Evolutionary conservation across 192 early-diverging fungal genomes (phyloP), one percentile per base, ranked within the genome.

Genomic region (Podila verticillata): DNA sequence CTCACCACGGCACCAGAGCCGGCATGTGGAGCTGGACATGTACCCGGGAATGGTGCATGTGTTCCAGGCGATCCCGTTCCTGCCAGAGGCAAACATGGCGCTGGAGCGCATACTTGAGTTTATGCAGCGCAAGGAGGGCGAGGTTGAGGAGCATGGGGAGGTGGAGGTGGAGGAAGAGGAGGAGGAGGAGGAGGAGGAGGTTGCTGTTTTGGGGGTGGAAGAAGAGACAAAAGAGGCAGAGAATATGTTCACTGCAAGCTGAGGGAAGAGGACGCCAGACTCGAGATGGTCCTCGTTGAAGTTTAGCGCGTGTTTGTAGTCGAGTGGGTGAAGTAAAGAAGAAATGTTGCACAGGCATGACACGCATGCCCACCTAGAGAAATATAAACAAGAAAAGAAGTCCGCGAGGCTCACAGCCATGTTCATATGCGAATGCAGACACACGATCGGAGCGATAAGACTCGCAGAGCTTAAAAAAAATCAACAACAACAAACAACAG

Each of bases 41-140:
- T 80, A 72, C 44, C 70, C 77, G 7, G 70, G 66, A 5, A 80
- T 80, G 77, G 77, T 80, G 5, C 77, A 80, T 64, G 77, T 80
- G 4, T 80, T 80, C 48, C 77, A 80, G 48, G 70, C 70, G 22
- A 61, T 80, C 10, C 77, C 77, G 30, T 72, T 80, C 66, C 20
- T 80, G 31, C 77, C 70, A 48, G 70, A 72, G 51, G 28, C 77
- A 4, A 39, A 19, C 22, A 49, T 72, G 47, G 77, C 77, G 8
- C 60, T 80, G 10, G 15, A 67, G 54, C 24, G 77, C 31, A 80
- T 80, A 61, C 65, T 62, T 2, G 77, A 80, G 22, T 80, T 80
- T 36, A 64, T 80, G 77, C 49, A 72, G 29, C 62, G 70, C 5
- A 65, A 66, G 19, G 72, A 73, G 58, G 12, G 13, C 5, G 64